These are phyloP conservation scores for Colletotrichum incanum DNA, from an alignment of 2,329 filamentous ascomycete species.

Conservation along the genomic window DNA sequence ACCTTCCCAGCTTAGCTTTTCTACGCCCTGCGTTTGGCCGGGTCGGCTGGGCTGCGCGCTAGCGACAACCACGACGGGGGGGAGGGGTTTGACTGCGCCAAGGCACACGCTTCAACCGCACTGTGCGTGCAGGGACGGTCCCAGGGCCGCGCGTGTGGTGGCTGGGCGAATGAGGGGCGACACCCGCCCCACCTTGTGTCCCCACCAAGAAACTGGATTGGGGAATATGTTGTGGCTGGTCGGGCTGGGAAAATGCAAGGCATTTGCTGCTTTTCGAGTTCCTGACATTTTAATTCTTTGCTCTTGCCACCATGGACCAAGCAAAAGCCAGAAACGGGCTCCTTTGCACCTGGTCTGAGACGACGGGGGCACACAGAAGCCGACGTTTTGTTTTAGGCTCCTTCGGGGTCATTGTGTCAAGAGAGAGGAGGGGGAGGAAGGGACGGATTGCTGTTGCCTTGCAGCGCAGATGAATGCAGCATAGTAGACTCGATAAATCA, in stretches of 20 bases:
- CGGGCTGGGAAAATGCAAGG: constrained; percentile 26
- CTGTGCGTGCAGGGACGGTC: constrained; percentile 38
- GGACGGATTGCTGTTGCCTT: constrained; percentile 2
- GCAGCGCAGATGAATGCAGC: constrained; percentile 3
- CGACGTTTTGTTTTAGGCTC: neutral
- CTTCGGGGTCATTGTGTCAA: neutral
- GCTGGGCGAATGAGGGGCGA: constrained; percentile 41
- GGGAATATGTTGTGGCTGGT: constrained; percentile 42
- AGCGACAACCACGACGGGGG: constrained; percentile 8
- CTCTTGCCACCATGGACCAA: constrained; percentile 19
- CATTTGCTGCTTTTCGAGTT: neutral
- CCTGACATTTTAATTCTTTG: neutral
- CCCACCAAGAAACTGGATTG: constrained; percentile 27
- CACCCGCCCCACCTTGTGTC: neutral
- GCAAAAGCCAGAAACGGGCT: constrained; percentile 28
- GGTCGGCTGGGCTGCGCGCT: constrained; percentile 9
- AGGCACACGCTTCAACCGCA: constrained; percentile 16
- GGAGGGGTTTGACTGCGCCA: constrained; percentile 20
- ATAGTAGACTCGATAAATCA: neutral
- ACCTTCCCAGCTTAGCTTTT: constrained; percentile 10
- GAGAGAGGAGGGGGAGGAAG: neutral
- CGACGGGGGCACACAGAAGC: neutral
- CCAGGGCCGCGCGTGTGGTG: constrained; percentile 43
- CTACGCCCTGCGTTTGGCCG: constrained; percentile 10
- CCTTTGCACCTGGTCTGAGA: constrained; percentile 7